Conservation (phyloP, 2,329 filamentous ascomycete genomes). For the Fusarium pseudograminearum region DNA sequence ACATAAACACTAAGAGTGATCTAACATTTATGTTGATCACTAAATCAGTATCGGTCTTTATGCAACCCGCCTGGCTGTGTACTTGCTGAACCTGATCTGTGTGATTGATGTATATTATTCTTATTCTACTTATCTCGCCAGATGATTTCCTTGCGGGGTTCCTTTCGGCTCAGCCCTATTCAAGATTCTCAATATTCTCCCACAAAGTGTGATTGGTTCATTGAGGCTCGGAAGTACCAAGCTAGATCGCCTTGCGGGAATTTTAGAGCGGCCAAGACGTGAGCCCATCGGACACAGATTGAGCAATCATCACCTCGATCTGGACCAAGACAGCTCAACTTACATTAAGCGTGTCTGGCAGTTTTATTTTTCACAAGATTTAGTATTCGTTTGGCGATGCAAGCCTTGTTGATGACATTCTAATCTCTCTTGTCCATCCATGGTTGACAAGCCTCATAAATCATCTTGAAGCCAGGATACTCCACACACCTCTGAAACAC, state of each 20-base stretch:
- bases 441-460: constrained; percentile 7
- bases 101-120: too few relatives aligned
- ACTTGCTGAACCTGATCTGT: too few relatives aligned
- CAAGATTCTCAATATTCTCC: background rate
- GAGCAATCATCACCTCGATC: too few relatives aligned
- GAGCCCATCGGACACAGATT: background rate
- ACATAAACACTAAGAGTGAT: too few relatives aligned
- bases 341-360: too few relatives aligned
- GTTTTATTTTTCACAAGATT: too few relatives aligned
- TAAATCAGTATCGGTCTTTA: too few relatives aligned
- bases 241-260: background rate
- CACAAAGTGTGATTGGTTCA: constrained; percentile 10
- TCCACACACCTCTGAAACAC: background rate
- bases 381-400: background rate
- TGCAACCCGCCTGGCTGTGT: too few relatives aligned
- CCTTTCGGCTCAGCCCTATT: background rate
- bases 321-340: too few relatives aligned
- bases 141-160: constrained; percentile 1
- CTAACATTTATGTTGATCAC: too few relatives aligned
- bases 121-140: background rate
- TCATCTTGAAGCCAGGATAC: constrained; percentile 7
- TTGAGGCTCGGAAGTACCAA: background rate
- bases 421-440: constrained; percentile 20
- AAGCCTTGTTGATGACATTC: fast-evolving
- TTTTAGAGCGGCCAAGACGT: background rate